These are phyloP conservation scores for Sphagnum fallax DNA, from an alignment of 228 moss, liverwort and hornwort species.

Conservation along the genomic window DNA sequence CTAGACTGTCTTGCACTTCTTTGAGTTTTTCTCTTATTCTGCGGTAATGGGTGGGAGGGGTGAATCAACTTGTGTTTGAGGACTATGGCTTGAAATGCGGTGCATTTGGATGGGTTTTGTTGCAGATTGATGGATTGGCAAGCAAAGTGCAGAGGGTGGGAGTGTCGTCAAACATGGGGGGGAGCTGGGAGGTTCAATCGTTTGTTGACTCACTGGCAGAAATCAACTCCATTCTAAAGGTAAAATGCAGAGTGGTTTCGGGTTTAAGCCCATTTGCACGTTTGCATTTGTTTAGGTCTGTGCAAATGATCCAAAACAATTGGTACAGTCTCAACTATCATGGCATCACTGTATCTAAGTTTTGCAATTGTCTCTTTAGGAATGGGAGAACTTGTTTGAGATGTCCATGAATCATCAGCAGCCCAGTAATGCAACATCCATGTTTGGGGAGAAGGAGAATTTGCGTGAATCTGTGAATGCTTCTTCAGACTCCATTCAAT, in stretches of 20 bases:
- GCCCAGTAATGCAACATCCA: not conserved
- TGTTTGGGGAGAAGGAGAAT: slow-evolving; percentile 1
- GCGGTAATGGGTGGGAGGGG: too few species aligned
- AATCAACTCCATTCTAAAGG: slow-evolving; percentile 33
- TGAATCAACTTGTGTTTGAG: too few species aligned
- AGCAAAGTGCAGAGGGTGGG: slow-evolving; percentile 19
- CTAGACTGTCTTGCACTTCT: too few species aligned
- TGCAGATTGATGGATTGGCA: slow-evolving; percentile 27
- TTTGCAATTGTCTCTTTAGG: slow-evolving; percentile 4
- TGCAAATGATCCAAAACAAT: not conserved
- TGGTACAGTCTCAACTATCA: not conserved
- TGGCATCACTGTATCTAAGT: not conserved
- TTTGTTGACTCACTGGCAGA: slow-evolving; percentile 19
- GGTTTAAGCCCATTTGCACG: not conserved
- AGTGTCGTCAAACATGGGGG: slow-evolving; percentile 10
- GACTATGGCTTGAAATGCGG: too few species aligned
- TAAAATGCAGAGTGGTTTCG: slow-evolving; percentile 1
- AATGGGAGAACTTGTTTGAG: slow-evolving; percentile 22
- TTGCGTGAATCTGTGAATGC: not conserved
- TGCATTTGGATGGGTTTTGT: too few species aligned
- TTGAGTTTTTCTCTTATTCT: too few species aligned
- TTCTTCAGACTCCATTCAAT: not conserved
- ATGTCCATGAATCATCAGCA: slow-evolving; percentile 6
- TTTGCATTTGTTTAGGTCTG: not conserved
- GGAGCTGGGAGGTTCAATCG: slow-evolving; percentile 14